A percentile compares a stretch with the other conserved stretches of the same genome.
Conservation (phyloP, 179 eudicot genomes). For the Actinidia polygama region DNA sequence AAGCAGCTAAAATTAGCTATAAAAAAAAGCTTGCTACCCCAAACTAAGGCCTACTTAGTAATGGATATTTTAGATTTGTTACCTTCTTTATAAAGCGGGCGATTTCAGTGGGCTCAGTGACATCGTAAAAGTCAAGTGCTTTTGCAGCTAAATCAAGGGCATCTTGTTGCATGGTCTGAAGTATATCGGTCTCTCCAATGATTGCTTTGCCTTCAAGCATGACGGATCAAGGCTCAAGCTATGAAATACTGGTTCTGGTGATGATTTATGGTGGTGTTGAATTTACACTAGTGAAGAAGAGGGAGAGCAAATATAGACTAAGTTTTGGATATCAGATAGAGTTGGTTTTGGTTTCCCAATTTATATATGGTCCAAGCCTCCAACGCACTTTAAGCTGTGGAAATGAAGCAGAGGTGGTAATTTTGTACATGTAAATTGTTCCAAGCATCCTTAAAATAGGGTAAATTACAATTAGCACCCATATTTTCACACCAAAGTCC, state of each 20-base stretch:
- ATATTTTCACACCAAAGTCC: too few species aligned
- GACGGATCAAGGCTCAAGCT: not conserved
- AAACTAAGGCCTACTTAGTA: too few species aligned
- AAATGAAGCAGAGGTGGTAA: not conserved
- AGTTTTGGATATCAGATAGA: not conserved
- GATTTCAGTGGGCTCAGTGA: slow-evolving; percentile 71
- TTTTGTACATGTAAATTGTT: too few species aligned
- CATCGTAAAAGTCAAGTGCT: slow-evolving; percentile 78
- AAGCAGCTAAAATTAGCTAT: too few species aligned
- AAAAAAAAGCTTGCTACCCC: too few species aligned
- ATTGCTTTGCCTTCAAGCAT: slow-evolving; percentile 90
- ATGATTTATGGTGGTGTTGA: not conserved
- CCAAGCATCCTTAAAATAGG: too few species aligned
- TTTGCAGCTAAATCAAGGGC: slow-evolving; percentile 76
- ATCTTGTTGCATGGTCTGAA: slow-evolving; percentile 62
- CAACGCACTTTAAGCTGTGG: not conserved
- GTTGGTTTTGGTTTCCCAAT: not conserved
- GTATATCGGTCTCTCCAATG: slow-evolving; percentile 80
- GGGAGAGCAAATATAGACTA: not conserved
- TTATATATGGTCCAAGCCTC: too few species aligned
- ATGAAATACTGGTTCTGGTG: not conserved
- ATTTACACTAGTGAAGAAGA: not conserved
- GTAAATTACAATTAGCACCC: too few species aligned
- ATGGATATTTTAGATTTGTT: not conserved
- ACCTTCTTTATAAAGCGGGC: slow-evolving; percentile 85